A percentile compares a stretch with the other conserved stretches of the same genome.
Conservation (phyloP, 441 rosid genomes). For the Jatropha multifida region DNA sequence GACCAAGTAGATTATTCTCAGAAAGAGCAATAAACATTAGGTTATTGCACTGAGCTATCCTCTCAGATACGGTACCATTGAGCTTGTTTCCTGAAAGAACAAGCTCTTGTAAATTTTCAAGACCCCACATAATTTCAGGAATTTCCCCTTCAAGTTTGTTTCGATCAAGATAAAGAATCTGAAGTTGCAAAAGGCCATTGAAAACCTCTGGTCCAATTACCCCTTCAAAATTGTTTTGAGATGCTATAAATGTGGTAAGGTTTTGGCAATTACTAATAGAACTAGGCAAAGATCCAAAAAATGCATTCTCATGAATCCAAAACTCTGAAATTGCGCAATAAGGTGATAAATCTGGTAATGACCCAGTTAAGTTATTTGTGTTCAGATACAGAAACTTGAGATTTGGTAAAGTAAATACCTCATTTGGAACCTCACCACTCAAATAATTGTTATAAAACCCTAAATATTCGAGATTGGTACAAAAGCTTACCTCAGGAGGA, state of each 20-base stretch:
- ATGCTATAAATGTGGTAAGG: conserved; percentile 32
- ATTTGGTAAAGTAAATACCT: conserved; percentile 30
- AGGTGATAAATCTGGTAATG: conserved; percentile 28
- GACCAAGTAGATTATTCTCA: conserved; percentile 32
- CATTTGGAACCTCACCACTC: conserved; percentile 34
- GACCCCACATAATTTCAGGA: conserved; percentile 39
- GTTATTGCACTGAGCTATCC: conserved; percentile 28
- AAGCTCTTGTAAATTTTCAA: conserved; percentile 33
- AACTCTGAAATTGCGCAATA: conserved; percentile 28
- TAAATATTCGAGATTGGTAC: conserved; percentile 35
- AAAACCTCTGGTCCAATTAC: conserved; percentile 28
- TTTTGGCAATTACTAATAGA: conserved; percentile 30
- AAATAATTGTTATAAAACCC: conserved; percentile 36
- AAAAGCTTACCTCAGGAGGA: conserved; percentile 38
- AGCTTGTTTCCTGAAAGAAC: conserved; percentile 39
- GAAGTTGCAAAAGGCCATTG: conserved; percentile 29
- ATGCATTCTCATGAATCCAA: conserved; percentile 37
- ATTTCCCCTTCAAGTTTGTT: conserved; percentile 37
- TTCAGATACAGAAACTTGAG: conserved; percentile 29
- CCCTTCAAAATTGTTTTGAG: conserved; percentile 32
- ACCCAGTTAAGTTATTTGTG: conserved; percentile 38
- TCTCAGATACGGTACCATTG: conserved; percentile 42
- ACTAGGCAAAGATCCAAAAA: conserved; percentile 30
- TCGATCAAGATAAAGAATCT: conserved; percentile 31
- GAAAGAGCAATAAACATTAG: conserved; percentile 32